Evolutionary conservation across 129 eudicot genomes (phyloP), one percentile per base, ranked within the genome.

Genomic region (Scalesia atractyloides): DNA sequence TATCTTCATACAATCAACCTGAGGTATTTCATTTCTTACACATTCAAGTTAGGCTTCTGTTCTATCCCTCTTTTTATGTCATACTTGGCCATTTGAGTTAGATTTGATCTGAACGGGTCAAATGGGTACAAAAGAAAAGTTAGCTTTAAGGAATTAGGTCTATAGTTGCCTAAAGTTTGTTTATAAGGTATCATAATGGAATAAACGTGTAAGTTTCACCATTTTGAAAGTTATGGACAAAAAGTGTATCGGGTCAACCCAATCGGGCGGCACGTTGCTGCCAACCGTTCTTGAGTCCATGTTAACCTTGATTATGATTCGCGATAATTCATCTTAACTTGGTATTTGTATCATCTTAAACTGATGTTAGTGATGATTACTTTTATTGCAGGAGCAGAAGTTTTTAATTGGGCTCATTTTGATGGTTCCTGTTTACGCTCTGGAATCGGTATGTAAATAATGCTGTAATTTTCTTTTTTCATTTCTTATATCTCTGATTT

Each of bases 361-460:
- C 43, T 72, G 41, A 57, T 54, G 66, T 17, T 41, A 43, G 19
- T 17, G 16, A 54, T 47, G 52, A 19, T 79, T 73, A 15, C 60
- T 73, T 82, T 49, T 15, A 75, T 80, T 84, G 66, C 97, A 87
- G 97, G 97, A 87, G 76, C 97, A 90, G 80, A 85, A 87, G 79
- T 90, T 90, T 64, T 64, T 90, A 72, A 79, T 90, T 64, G 97
- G 94, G 66, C 91, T 90, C 69, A 81, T 90, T 64, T 75, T 87
- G 47, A 90, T 90, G 95, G 97, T 90, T 64, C 95, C 97, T 79
- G 97, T 90, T 71, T 90, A 90, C 85, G 97, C 97, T 51, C 20
- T 87, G 67, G 94, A 83, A 79, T 90, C 94, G 86, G 94, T 90
- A 87, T 26, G 51, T 18, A 59, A 13, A 15, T 59, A 52, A 36